Base-by-base conservation (phyloP, 495 filamentous ascomycete genomes). In the Aspergillus bridgeri region DNA sequence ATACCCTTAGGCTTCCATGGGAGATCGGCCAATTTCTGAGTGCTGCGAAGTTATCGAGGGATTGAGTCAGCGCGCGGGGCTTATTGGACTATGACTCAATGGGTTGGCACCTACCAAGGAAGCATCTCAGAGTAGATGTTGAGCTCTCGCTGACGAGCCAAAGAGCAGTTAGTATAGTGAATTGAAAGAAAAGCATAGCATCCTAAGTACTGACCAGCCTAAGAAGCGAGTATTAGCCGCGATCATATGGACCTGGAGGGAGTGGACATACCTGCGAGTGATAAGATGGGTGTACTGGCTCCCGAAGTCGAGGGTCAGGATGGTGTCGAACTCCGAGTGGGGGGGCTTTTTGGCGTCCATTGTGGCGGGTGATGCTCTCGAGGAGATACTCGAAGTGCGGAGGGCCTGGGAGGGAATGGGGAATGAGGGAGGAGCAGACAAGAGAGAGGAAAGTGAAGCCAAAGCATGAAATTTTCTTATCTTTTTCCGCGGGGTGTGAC, bases 111-210 rank as follows among this genome's bases (percentile, higher is more conserved):
- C 13, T 38, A 38, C 33, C 33, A 97, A 25, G 92, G 92, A 47
- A 96, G 83, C 86, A 97, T 89, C 77, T 98, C 93, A 43, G 83
- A 84, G 79, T 89, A 96, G 69, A 98, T 82, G 78, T 89, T 88
- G 75, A 96, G 80, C 46, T 87, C 84, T 61, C 91, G 80, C 15
- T 95, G 80, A 48, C 22, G 48, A 38, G 33, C 33, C 89, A 85
- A 29, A 91, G 80, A 3, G 83, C 85, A 65, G 94, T 93, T 17
- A 94, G 79, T 64, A 92, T 90, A 4, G 81, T 83, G 52, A 84
- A 89, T 70, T 87, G 85, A 3, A 77, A 77, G 33, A 38, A 38
- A 3, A 38, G 17, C 33, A 38, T 38, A 38, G 9, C 33, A 38
- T 38, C 33, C 33, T 38, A 38, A 15, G 33, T 38, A 38, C 33